Conservation (phyloP, 164 flowering plant genomes). For the Umbilicus rupestris region DNA sequence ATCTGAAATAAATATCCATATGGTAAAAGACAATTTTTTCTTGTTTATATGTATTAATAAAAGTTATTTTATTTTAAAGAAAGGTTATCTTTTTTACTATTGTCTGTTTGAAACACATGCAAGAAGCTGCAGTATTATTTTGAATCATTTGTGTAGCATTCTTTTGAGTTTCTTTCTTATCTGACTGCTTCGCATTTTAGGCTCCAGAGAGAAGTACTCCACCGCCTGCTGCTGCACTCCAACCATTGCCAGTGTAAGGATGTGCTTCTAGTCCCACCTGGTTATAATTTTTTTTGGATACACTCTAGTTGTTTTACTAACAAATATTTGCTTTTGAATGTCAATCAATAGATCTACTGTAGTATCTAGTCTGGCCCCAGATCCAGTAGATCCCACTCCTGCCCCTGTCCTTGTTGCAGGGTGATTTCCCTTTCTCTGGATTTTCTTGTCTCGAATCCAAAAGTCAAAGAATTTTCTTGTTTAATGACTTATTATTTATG, state of each 20-base stretch:
- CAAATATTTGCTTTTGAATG: neutral
- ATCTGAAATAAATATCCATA: no score
- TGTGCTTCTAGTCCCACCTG: slow-evolving; percentile 21
- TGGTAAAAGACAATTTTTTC: no score
- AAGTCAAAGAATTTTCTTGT: neutral
- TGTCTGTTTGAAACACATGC: slow-evolving; percentile 12
- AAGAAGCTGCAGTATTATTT: neutral
- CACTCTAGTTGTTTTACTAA: no score
- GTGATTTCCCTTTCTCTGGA: slow-evolving; percentile 19
- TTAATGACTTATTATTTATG: neutral
- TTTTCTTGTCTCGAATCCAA: neutral
- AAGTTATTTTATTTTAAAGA: slow-evolving; percentile 48
- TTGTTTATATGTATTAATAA: no score
- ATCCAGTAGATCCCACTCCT: slow-evolving; percentile 13
- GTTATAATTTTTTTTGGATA: neutral
- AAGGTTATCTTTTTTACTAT: slow-evolving; percentile 20
- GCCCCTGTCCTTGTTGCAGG: slow-evolving; percentile 20
- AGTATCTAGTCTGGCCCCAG: slow-evolving; percentile 19
- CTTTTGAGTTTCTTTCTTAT: neutral
- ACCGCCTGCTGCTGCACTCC: neutral
- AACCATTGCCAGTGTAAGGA: slow-evolving; percentile 1
- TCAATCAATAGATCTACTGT: slow-evolving; percentile 15
- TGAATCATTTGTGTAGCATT: no score
- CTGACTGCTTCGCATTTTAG: slow-evolving; percentile 11
- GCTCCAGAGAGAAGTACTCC: slow-evolving; percentile 2